Percentiles rank a stretch among this genome's conserved stretches.
Conservation (phyloP, 2,329 filamentous ascomycete genomes). For the Trematosphaeria pertusa region DNA sequence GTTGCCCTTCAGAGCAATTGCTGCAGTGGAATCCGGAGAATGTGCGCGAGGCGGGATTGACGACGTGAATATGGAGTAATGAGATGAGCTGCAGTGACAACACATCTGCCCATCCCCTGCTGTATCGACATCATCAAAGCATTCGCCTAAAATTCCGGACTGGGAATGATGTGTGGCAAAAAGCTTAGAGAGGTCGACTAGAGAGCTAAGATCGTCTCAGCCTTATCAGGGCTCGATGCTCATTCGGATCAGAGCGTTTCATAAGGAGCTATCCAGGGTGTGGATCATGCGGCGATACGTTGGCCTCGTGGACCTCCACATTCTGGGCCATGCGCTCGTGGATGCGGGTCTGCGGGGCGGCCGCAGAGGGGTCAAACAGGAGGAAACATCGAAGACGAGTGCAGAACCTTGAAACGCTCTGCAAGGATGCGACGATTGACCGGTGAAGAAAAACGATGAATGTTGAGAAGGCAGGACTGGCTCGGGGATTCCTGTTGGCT, state of each 20-base stretch:
- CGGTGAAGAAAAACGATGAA: constrained; percentile 6
- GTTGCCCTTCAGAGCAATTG: too few species aligned
- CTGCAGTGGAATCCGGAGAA: too few species aligned
- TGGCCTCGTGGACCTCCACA: neutral
- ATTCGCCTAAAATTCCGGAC: too few species aligned
- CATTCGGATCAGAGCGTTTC: neutral
- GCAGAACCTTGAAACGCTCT: neutral
- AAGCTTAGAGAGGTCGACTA: neutral
- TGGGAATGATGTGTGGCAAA: neutral
- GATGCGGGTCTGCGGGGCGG: neutral
- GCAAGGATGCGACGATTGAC: constrained; percentile 1
- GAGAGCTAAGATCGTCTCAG: constrained; percentile 2
- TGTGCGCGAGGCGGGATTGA: too few species aligned
- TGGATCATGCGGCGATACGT: neutral
- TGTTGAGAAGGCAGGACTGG: neutral
- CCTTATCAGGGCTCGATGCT: neutral
- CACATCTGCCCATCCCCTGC: too few species aligned
- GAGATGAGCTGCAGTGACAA: too few species aligned
- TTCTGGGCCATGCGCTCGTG: constrained; percentile 1
- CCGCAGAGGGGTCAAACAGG: neutral
- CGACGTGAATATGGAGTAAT: too few species aligned
- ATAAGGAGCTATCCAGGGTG: neutral
- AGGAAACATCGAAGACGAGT: neutral
- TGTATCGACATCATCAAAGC: too few species aligned
- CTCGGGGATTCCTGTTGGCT: constrained; percentile 10